phyloP scores from a whole-genome alignment of 345 rosid genomes.

The Toxicodendron radicans region DNA sequence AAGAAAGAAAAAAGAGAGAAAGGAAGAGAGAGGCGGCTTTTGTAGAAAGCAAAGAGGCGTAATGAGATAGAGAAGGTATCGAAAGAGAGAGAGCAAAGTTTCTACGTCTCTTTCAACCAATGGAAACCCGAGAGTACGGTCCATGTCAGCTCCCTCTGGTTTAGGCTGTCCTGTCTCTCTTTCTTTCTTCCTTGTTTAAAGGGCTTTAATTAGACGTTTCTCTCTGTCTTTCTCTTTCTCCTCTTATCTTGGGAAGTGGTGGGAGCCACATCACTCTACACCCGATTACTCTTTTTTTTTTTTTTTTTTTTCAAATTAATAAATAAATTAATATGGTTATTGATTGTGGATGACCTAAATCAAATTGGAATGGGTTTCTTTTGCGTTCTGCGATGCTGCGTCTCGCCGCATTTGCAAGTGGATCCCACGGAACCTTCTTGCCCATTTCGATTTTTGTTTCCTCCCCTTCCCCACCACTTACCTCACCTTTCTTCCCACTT shows the following conservation, averaged over 20 bases:
- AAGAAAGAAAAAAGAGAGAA: background rate
- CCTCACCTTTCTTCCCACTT: background rate
- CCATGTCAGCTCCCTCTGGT: conserved; percentile 28
- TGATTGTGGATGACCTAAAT: background rate
- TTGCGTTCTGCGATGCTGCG: conserved; percentile 24
- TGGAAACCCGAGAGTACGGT: conserved; percentile 23
- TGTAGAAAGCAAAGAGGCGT: conserved; percentile 53
- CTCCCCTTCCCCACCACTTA: background rate
- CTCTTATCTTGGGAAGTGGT: conserved; percentile 38
- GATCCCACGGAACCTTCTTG: conserved; percentile 35
- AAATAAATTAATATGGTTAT: too few species aligned
- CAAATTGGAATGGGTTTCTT: background rate
- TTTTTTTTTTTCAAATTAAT: too few species aligned
- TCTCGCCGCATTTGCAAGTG: conserved; percentile 44
- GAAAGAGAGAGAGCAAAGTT: conserved; percentile 6
- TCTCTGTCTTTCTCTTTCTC: background rate
- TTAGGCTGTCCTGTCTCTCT: conserved; percentile 15
- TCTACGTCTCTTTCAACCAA: conserved; percentile 24
- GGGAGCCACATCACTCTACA: conserved; percentile 33
- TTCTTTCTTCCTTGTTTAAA: background rate
- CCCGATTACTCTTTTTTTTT: background rate
- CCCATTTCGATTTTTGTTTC: conserved; percentile 9
- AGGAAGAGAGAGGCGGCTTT: conserved; percentile 49
- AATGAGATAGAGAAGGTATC: conserved; percentile 12
- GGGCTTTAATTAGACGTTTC: background rate